Evolutionary conservation across 371 early-diverging fungal species (phyloP).

Genomic region (Lichtheimia corymbifera): DNA sequence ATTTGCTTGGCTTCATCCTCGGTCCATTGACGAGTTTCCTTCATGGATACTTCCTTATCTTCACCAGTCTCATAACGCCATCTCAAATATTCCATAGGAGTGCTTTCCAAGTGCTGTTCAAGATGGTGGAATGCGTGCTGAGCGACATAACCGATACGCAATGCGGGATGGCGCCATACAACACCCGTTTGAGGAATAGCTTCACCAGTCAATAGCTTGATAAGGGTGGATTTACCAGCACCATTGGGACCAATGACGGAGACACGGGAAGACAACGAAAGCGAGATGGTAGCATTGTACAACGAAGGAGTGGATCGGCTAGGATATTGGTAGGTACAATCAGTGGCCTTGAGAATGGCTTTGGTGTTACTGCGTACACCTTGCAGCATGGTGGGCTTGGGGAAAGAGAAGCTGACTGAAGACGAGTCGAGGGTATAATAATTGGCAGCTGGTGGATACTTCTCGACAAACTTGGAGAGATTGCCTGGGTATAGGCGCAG

Average conservation of each 20-base stretch:
- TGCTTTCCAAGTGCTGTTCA: constrained; percentile 79
- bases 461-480: constrained; percentile 60
- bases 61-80: constrained; percentile 84
- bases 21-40: constrained; percentile 70
- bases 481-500: constrained; percentile 71
- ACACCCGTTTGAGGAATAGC: constrained; percentile 62
- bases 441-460: constrained; percentile 59
- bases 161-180: constrained; percentile 74
- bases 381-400: constrained; percentile 72
- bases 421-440: constrained; percentile 76
- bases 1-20: constrained; percentile 69
- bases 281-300: constrained; percentile 57
- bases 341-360: constrained; percentile 72
- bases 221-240: constrained; percentile 87
- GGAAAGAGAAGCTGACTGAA: constrained; percentile 72
- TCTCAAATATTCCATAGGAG: constrained; percentile 80
- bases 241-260: constrained; percentile 82
- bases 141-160: constrained; percentile 85
- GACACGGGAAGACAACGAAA: constrained; percentile 78
- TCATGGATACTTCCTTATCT: constrained; percentile 77
- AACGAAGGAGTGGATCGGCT: constrained; percentile 65
- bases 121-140: constrained; percentile 91
- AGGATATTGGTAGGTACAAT: constrained; percentile 71
- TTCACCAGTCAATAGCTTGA: constrained; percentile 82
- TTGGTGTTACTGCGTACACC: constrained; percentile 78